phyloP scores from a whole-genome alignment of 2,329 filamentous ascomycete genomes.

The Colletotrichum liriopes region DNA sequence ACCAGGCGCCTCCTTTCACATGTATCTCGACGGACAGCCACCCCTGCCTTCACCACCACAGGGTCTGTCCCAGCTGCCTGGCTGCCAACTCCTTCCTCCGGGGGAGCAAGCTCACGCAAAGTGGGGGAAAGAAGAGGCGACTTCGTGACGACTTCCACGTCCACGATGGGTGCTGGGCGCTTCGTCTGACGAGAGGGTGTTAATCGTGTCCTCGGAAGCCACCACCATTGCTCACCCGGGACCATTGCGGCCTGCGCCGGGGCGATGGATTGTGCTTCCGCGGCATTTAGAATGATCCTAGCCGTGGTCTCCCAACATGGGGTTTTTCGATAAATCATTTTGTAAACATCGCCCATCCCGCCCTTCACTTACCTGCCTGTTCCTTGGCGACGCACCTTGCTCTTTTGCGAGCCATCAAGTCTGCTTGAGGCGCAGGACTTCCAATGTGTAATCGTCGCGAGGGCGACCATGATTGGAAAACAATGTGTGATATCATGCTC shows the following conservation, averaged over 20 bases:
- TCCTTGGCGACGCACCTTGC: slow-evolving; percentile 16
- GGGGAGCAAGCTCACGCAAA: slow-evolving; percentile 3
- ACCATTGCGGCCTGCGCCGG: slow-evolving; percentile 6
- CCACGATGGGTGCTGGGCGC: slow-evolving; percentile 29
- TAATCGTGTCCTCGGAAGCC: slow-evolving; percentile 11
- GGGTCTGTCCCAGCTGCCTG: slow-evolving; percentile 25
- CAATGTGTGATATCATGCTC: slow-evolving; percentile 24
- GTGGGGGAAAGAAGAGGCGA: slow-evolving; percentile 23
- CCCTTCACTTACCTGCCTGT: slow-evolving; percentile 9
- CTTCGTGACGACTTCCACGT: slow-evolving; percentile 28
- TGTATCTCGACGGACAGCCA: slow-evolving; percentile 21
- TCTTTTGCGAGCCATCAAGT: slow-evolving; percentile 26
- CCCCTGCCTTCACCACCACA: slow-evolving; percentile 16
- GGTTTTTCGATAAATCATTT: slow-evolving; percentile 33
- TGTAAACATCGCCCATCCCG: slow-evolving; percentile 19
- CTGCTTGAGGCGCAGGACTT: slow-evolving; percentile 7
- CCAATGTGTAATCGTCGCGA: slow-evolving; percentile 16
- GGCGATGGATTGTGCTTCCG: slow-evolving; percentile 33
- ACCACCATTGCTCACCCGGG: slow-evolving; percentile 12
- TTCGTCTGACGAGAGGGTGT: slow-evolving; percentile 36
- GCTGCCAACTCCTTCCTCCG: slow-evolving; percentile 26
- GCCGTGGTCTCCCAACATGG: neutral
- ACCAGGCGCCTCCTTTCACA: slow-evolving; percentile 33
- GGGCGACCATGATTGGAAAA: slow-evolving; percentile 29
- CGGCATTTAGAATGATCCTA: slow-evolving; percentile 37